Evolutionary conservation across 1,284 basidiomycete species (phyloP), one percentile per base, ranked within the genome.

Genomic region (Anthracocystis walkeri): DNA sequence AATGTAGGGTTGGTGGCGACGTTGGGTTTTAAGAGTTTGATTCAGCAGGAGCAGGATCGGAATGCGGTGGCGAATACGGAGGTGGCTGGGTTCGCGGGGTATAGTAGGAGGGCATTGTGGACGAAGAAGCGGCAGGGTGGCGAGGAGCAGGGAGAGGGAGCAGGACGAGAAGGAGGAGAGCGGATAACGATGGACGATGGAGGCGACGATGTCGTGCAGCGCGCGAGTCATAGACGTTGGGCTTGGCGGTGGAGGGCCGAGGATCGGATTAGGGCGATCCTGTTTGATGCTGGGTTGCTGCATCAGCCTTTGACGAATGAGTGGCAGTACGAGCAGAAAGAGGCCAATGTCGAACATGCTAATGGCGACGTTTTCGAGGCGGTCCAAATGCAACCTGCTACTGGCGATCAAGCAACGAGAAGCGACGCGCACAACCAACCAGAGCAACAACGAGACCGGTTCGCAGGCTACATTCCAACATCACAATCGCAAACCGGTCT

Each of bases 241-340:
- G 74, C 62, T 8, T 76, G 74, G 74, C 52, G 65, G 4, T 62
- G 61, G 58, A 54, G 71, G 8, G 75, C 66, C 7, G 71, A 75
- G 52, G 71, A 75, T 49, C 58, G 75, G 18, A 77, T 77, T 14
- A 55, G 71, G 23, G 57, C 67, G 12, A 57, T 75, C 16, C 44
- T 77, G 10, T 75, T 69, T 23, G 67, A 69, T 35, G 61, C 57
- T 2, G 67, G 67, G 12, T 11, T 69, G 38, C 35, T 64, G 51
- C 59, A 69, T 38, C 58, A 61, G 48, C 48, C 58, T 20, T 46
- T 10, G 33, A 58, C 7, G 33, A 50, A 59, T 4, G 46, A 29
- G 8, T 68, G 59, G 59, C 59, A 54, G n/a, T 16, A 50, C 21
- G 60, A 55, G 10, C 33, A 20, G 7, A 49, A 42, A 14, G 25